Base-by-base conservation (phyloP, 805 yeast genomes). In the Lachancea sp. region DNA sequence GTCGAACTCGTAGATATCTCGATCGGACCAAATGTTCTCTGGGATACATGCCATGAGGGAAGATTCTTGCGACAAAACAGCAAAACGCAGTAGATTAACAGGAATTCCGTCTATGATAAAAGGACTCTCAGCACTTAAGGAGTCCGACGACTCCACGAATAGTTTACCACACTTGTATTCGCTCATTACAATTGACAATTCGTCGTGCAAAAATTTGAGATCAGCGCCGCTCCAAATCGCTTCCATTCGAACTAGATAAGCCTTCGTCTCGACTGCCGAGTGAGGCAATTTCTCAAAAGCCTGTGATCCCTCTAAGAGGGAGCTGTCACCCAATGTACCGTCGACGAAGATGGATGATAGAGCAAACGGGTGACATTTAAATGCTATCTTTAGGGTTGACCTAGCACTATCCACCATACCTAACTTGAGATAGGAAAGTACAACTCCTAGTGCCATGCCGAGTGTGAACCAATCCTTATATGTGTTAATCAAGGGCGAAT, bases 1-100 rank as follows among this genome's bases (percentile, higher is more conserved):
- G 58, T 83, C 94, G 54, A 73, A 83, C 49, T 83, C 94, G 52
- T 67, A 77, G 12, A 78, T 69, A 41, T 80, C 81, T 40, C 78
- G 69, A 19, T 72, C 56, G 2, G 72, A 70, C 83, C 87, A 83
- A 18, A 81, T 68, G 2, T 60, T 50, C 19, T 68, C 52, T 1
- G 94, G 94, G 18, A 83, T 67, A 48, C 75, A 73, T 1, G 85
- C 84, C 83, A 83, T 77, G 1, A 80, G 71, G 30, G 76, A 71
- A 18, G 76, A 77, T 56, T 83, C 92, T 13, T 83, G 84, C 0
- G 88, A 79, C 30, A 83, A 60, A 23, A 83, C 70, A 2, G 78
- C 80, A 59, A 82, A 81, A 42, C 95, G 68, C 9, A 83, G 50
- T 43, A 84, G 65, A 51, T 81, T 83, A 4, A 62, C 53, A 1